Base-by-base conservation (phyloP, 2,329 filamentous ascomycete genomes). In the Cordyceps cicadae region DNA sequence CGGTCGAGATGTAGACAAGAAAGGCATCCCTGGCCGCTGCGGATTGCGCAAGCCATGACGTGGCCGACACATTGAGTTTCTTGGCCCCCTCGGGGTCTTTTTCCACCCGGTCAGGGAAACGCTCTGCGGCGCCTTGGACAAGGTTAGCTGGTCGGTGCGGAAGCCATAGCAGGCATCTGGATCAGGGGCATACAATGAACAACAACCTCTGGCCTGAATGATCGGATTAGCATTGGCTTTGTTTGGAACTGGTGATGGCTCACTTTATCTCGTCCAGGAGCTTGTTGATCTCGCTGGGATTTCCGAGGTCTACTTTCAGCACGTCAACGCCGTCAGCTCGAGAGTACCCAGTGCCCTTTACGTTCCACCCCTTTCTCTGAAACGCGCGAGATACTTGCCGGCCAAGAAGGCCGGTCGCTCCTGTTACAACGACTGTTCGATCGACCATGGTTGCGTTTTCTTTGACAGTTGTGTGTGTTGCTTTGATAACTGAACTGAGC, bases 41-140 rank as follows among this genome's bases (percentile, higher is more conserved):
- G n/a, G 85, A 79, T 46, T 78, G 72, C 11, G 90, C 89, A 14
- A 96, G 82, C 9, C 76, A 74, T 53, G 79, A 76, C 52, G 89
- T 88, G 2, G 90, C 88, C 3, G 84, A 79, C 14, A 93, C 84
- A 69, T 96, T 96, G 67, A 95, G 78, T 19, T 81, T 81, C 63
- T 82, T 83, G 3, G 91, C 90, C 59, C 85, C 88, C 62, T 87
- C 83, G 3, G 91, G 92, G 71, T 96, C 85, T 65, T 84, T 82
- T 67, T 92, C 88, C 69, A 92, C 93, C 70, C 88, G 88, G 74
- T 96, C 92, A 2, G 92, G 92, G 68, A 88, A 95, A 63, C 90
- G 86, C 73, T 96, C 92, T 51, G 92, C 92, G 46, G 92, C 92
- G 70, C 89, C 89, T 92, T 64, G 43, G 43, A 32, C 24, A 4